Evolutionary conservation across 805 yeast species (phyloP), one percentile per base, ranked within the genome.

Genomic region (Grigorovia humatica): DNA sequence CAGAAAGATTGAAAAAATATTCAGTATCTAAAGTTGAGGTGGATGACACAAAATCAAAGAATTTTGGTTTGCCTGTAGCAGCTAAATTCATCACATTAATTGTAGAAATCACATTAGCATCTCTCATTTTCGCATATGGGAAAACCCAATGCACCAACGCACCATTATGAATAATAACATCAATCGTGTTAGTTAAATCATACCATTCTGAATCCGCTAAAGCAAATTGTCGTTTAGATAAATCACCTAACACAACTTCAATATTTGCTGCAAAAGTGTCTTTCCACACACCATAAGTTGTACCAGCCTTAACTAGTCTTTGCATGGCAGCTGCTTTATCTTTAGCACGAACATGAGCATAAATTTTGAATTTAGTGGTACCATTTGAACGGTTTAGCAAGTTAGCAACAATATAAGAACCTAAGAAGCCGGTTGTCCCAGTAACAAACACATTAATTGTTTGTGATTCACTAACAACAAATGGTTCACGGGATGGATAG

Each of bases 141-240:
- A 86, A 93, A 1, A 90, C 96, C 99, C 99, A 93, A 68, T 93
- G 99, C 42, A 93, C 99, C 55, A 90, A 75, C 17, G 99, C 99
- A 73, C 98, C 99, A 60, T 93, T 93, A 69, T 93, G 99, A 55
- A 93, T 79, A 49, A 93, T 82, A 3, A 83, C 83, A 67, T 95
- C 99, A 52, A 91, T 74, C 1, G 73, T 70, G 15, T 77, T 68
- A 9, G 80, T 71, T 53, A 93, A 75, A 8, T 61, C 48, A 1
- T 58, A 45, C 95, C 96, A 93, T 35, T 72, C 70, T 2, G 60
- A 66, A 40, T 75, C 74, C 17, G 70, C 58, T 50, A 88, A 62
- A 0, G 97, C 99, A 65, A 93, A 83, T 45, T 83, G 75, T n/a
- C 76, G 70, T 56, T 76, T 69, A 6, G 91, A 78, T 59, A 93